Evolutionary conservation across 176 grass and related monocot genomes (phyloP).

Genomic region (Raddia guianensis): DNA sequence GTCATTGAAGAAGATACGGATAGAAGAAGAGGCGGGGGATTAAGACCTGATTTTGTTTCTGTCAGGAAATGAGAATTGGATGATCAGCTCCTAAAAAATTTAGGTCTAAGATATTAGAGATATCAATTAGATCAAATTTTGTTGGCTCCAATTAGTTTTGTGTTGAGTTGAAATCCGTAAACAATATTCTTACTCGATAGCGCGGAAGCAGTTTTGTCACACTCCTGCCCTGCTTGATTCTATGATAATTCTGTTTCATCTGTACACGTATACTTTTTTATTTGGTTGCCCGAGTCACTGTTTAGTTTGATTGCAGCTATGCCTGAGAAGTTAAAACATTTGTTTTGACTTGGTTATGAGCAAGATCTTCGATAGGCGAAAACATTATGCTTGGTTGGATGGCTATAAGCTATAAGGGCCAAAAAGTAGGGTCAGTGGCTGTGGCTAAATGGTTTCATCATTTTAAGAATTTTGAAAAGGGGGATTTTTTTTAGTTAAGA

Average conservation of each 20-base stretch:
- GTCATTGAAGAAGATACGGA: constrained; percentile 1
- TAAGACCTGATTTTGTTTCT: constrained; percentile 30
- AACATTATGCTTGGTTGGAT: too few species aligned
- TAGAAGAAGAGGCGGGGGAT: constrained; percentile 24
- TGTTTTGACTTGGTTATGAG: too few species aligned
- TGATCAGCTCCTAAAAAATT: constrained; percentile 29
- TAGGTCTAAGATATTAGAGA: constrained; percentile 39
- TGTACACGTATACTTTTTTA: too few species aligned
- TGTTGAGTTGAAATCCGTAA: constrained; percentile 36
- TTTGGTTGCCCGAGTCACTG: too few species aligned
- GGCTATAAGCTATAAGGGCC: too few species aligned
- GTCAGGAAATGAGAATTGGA: constrained; percentile 21
- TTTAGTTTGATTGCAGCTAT: too few species aligned
- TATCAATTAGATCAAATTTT: constrained; percentile 51
- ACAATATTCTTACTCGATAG: constrained; percentile 32
- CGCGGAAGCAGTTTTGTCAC: constrained; percentile 37
- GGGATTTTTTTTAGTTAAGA: too few species aligned
- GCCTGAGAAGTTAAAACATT: too few species aligned
- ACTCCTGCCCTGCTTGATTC: background rate
- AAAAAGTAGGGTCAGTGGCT: too few species aligned
- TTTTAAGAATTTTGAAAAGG: too few species aligned
- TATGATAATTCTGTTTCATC: background rate
- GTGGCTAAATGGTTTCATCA: too few species aligned
- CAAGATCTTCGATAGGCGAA: too few species aligned
- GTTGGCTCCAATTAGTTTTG: constrained; percentile 31